Conservation (phyloP, 2,329 filamentous ascomycete genomes). For the Rhinocladiella mackenziei region DNA sequence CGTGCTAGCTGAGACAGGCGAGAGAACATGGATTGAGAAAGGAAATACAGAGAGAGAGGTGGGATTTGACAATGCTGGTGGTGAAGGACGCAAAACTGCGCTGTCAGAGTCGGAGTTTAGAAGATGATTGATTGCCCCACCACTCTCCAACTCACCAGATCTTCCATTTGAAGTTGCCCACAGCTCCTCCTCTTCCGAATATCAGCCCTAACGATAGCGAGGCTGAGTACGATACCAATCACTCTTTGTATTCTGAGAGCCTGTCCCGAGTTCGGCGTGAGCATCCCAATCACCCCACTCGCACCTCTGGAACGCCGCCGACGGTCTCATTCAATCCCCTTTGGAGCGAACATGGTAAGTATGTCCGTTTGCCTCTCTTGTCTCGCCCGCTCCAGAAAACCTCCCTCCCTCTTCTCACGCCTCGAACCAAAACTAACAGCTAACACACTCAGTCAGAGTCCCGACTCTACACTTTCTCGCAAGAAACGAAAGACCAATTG, state of each 20-base stretch:
- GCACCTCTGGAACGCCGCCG: too few relatives aligned
- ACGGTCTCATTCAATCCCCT: too few relatives aligned
- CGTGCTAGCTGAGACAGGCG: constrained; percentile 69
- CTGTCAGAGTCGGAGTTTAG: too few relatives aligned
- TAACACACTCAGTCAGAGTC: constrained; percentile 63
- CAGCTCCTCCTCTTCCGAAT: too few relatives aligned
- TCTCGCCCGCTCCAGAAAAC: neutral
- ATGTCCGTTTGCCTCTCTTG: neutral
- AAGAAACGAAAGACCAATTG: constrained; percentile 81
- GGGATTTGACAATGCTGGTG: neutral
- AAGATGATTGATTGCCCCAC: too few relatives aligned
- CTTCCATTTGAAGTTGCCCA: too few relatives aligned
- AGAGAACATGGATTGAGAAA: constrained; percentile 61
- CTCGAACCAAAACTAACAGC: neutral
- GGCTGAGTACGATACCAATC: too few relatives aligned
- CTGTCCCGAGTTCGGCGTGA: too few relatives aligned
- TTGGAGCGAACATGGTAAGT: neutral
- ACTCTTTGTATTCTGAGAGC: too few relatives aligned
- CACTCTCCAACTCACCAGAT: too few relatives aligned
- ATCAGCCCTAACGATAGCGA: too few relatives aligned
- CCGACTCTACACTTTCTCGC: constrained; percentile 86
- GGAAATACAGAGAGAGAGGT: constrained; percentile 6
- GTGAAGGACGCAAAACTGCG: neutral
- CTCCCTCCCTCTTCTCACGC: neutral
- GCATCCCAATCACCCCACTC: too few relatives aligned